Conservation (phyloP, 225 moss, liverwort and hornwort species). For the Bryoerythrophyllum caledonicum region DNA sequence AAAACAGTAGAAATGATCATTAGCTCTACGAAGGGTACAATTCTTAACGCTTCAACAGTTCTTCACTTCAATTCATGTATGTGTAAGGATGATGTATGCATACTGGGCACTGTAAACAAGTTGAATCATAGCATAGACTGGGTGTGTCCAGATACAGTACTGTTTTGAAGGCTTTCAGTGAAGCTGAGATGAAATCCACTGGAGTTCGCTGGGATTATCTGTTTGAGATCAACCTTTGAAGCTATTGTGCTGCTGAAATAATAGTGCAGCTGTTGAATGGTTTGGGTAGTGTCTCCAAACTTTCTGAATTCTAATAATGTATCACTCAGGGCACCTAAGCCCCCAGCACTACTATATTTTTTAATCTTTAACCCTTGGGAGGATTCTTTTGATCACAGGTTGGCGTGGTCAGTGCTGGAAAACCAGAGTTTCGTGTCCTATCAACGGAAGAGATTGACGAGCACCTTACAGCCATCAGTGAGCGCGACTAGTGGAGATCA, state of each 20-base stretch:
- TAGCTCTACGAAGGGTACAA: background rate
- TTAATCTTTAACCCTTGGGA: background rate
- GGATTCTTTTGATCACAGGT: slow-evolving; percentile 34
- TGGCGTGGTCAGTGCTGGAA: slow-evolving; percentile 52
- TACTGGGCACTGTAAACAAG: background rate
- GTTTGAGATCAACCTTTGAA: slow-evolving; percentile 19
- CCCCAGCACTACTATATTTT: background rate
- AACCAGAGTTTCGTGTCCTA: slow-evolving; percentile 44
- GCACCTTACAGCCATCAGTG: slow-evolving; percentile 66
- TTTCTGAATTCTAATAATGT: background rate
- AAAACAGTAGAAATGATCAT: background rate
- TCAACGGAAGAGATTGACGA: slow-evolving; percentile 64
- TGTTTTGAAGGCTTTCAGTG: too few species aligned
- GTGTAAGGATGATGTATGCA: background rate
- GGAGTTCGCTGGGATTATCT: slow-evolving; percentile 26
- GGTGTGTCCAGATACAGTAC: slow-evolving; percentile 34
- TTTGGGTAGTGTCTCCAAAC: slow-evolving; percentile 26
- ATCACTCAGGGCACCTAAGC: too few species aligned
- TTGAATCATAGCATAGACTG: slow-evolving; percentile 25
- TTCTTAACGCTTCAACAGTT: background rate
- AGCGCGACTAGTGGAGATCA: slow-evolving; percentile 51
- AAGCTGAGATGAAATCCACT: slow-evolving; percentile 30
- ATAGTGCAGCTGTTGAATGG: slow-evolving; percentile 24
- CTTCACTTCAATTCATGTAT: background rate
- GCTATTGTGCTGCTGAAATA: slow-evolving; percentile 20